These are phyloP conservation scores for Tulasnella sp. DNA, from an alignment of 768 basidiomycete species.

Conservation along the genomic window DNA sequence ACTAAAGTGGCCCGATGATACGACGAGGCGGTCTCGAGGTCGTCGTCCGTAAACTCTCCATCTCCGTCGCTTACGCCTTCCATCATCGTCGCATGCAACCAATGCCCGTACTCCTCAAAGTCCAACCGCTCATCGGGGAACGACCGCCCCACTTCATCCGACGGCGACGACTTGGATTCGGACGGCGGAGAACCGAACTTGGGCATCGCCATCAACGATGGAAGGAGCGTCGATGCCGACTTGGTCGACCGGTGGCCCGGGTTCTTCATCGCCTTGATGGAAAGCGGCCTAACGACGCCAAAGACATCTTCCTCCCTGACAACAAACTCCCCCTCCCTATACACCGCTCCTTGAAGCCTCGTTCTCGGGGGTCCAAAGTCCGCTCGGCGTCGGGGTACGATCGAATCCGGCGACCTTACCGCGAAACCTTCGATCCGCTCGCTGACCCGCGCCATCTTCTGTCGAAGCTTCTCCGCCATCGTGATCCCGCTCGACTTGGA, in stretches of 20 bases:
- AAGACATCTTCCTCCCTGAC: neutral
- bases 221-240: neutral
- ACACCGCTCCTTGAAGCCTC: slow-evolving; percentile 1
- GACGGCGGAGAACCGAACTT: too few species aligned
- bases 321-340: slow-evolving; percentile 16
- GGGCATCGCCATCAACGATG: slow-evolving; percentile 9
- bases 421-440: too few species aligned
- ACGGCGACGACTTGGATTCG: neutral
- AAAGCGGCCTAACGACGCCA: slow-evolving; percentile 9
- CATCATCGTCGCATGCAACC: slow-evolving; percentile 15
- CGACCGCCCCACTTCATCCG: slow-evolving; percentile 14
- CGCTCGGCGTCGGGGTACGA: neutral
- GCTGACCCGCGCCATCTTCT: too few species aligned
- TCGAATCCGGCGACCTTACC: too few species aligned
- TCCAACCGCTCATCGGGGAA: slow-evolving; percentile 19
- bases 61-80: neutral
- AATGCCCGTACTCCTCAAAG: slow-evolving; percentile 22
- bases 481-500: too few species aligned
- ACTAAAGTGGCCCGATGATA: slow-evolving; percentile 18
- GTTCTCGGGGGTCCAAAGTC: slow-evolving; percentile 15
- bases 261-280: neutral
- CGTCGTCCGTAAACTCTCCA: neutral
- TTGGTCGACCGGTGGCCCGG: neutral
- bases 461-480: too few species aligned
- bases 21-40: neutral